Evolutionary conservation across 164 flowering plant species (phyloP), one percentile per base, ranked within the genome.

Genomic region (Vitis cinerea): DNA sequence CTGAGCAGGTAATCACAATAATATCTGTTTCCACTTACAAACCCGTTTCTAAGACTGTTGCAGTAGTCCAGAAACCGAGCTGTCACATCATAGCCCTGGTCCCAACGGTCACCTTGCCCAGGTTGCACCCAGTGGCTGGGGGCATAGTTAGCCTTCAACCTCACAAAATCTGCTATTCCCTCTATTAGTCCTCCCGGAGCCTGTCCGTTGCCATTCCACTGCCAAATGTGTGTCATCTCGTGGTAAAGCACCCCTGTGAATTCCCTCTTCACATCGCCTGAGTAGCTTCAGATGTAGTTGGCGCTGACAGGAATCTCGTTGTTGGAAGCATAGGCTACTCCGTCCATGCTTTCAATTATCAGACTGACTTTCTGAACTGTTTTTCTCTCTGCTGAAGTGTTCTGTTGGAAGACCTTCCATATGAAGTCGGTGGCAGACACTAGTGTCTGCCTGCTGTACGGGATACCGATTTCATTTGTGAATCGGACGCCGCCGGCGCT

Each of bases 151-250:
- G 77, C 72, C 68, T 55, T 63, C 58, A 72, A 59, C 64, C 76
- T 68, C 67, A 77, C 76, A 50, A 59, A 77, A 29, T 79, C 81
- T 0, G 85, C 83, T 5, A 80, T 74, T 12, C 84, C 86, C 53
- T 76, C 82, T 15, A 73, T 73, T 53, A 82, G 37, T 11, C 81
- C 78, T 17, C 72, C 69, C 3, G 78, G 73, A 9, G 77, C 72
- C 14, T 67, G 52, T 2, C 78, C 80, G 3, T 48, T 59, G 0
- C 82, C 78, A 55, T 70, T 27, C 78, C 78, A 78, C 65, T 83
- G 84, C 77, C 83, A 83, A 7, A 81, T 23, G 17, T 78, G 81
- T 1, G 77, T 63, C 74, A 72, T 68, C 64, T 80, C 81, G 47
- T 80, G 83, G 72, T 74, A 81, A 16, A 79, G 54, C 23, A 81